Conservation (phyloP, 345 rosid genomes). For the Eucalyptus sp. region DNA sequence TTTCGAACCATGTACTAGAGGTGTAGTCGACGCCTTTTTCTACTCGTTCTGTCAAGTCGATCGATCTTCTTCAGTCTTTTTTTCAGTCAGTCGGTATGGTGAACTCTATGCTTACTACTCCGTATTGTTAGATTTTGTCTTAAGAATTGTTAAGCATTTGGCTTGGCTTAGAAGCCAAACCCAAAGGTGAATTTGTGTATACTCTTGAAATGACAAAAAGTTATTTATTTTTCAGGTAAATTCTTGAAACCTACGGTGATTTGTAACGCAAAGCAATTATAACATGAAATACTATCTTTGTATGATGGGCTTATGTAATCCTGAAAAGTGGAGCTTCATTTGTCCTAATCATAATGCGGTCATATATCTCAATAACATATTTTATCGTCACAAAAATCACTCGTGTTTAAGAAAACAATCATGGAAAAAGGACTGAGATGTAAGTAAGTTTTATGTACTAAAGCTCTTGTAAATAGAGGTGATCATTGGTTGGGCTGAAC, state of each 20-base stretch:
- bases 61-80: neutral
- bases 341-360: neutral
- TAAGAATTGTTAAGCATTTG: neutral
- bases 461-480: neutral
- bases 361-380: neutral
- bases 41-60: neutral
- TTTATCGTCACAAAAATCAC: neutral
- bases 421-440: rapidly evolving
- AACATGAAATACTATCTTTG: neutral
- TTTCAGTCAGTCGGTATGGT: neutral
- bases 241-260: neutral
- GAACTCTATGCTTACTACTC: neutral
- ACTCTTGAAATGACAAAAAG: neutral
- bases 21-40: neutral
- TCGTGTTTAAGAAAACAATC: neutral
- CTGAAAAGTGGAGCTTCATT: neutral
- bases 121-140: neutral
- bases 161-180: neutral
- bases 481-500: neutral
- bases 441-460: neutral
- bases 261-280: neutral
- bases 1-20: neutral
- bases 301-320: neutral
- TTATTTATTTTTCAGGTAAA: neutral
- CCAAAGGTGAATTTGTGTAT: neutral